Evolutionary conservation across 768 basidiomycete species (phyloP).

Genomic region (Serendipita sp.): DNA sequence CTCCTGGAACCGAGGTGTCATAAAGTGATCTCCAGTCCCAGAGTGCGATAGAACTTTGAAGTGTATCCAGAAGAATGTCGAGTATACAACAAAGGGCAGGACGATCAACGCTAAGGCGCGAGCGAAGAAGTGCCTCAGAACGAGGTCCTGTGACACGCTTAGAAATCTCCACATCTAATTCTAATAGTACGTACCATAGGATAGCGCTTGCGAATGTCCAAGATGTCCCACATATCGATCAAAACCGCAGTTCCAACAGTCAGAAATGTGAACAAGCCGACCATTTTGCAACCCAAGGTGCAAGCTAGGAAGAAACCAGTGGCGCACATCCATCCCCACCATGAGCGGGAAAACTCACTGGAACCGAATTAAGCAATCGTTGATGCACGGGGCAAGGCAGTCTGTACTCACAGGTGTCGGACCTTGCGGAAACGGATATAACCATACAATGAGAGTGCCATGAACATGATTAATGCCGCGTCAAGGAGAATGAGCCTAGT

Average conservation of each 20-base stretch:
- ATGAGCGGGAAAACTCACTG: slow-evolving; percentile 74
- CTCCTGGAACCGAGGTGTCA: slow-evolving; percentile 98
- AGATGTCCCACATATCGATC: slow-evolving; percentile 85
- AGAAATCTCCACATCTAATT: neutral
- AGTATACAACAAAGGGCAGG: slow-evolving; percentile 78
- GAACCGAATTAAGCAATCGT: slow-evolving; percentile 7
- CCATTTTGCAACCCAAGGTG: slow-evolving; percentile 95
- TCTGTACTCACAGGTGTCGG: slow-evolving; percentile 50
- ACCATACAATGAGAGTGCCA: slow-evolving; percentile 80
- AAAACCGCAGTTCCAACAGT: slow-evolving; percentile 82
- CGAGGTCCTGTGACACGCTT: slow-evolving; percentile 46
- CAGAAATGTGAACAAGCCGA: slow-evolving; percentile 80
- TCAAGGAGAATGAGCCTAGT: slow-evolving; percentile 95
- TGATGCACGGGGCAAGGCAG: neutral
- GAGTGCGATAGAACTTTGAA: slow-evolving; percentile 76
- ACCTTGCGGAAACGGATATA: slow-evolving; percentile 92
- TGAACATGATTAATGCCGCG: slow-evolving; percentile 87
- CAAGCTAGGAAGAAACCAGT: slow-evolving; percentile 92
- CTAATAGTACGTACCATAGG: slow-evolving; percentile 42
- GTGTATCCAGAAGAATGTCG: slow-evolving; percentile 92
- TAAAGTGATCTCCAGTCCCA: slow-evolving; percentile 88
- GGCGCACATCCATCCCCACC: slow-evolving; percentile 89
- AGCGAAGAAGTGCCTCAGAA: slow-evolving; percentile 77
- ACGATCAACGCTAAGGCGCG: slow-evolving; percentile 72
- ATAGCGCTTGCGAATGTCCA: slow-evolving; percentile 68